Conservation (phyloP, 305 asterid species). For the Petunia hybrid region DNA sequence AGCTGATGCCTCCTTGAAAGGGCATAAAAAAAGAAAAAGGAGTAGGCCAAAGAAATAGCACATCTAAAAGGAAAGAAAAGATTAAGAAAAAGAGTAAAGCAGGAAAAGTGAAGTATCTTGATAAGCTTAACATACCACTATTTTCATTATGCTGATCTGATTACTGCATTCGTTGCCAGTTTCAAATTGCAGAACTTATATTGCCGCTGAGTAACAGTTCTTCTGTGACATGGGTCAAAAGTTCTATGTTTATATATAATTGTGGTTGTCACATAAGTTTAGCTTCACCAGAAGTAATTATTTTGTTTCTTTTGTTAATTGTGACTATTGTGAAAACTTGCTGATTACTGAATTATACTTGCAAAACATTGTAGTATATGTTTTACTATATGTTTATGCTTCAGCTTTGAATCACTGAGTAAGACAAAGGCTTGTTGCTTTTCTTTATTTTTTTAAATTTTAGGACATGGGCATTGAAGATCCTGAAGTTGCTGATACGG, state of each 20-base stretch:
- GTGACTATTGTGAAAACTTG: background rate
- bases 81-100: background rate
- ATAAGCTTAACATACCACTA: background rate
- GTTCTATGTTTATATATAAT: background rate
- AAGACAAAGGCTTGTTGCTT: slow-evolving; percentile 8
- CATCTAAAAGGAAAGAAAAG: background rate
- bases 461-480: slow-evolving; percentile 95
- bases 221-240: slow-evolving; percentile 15
- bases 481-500: slow-evolving; percentile 77
- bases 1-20: background rate
- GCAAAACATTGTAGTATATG: background rate
- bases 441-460: slow-evolving; percentile 30
- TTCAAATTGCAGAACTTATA: background rate
- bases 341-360: background rate
- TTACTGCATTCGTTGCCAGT: background rate
- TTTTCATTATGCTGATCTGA: background rate
- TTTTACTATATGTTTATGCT: slow-evolving; percentile 7
- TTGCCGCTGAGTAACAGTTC: background rate
- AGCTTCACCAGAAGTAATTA: slow-evolving; percentile 6
- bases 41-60: background rate
- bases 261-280: slow-evolving; percentile 5
- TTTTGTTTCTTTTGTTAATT: background rate
- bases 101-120: background rate
- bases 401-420: background rate
- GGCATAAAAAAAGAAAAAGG: background rate